phyloP scores from a whole-genome alignment of 2,329 filamentous ascomycete genomes.

The Tolypocladium paradoxum region DNA sequence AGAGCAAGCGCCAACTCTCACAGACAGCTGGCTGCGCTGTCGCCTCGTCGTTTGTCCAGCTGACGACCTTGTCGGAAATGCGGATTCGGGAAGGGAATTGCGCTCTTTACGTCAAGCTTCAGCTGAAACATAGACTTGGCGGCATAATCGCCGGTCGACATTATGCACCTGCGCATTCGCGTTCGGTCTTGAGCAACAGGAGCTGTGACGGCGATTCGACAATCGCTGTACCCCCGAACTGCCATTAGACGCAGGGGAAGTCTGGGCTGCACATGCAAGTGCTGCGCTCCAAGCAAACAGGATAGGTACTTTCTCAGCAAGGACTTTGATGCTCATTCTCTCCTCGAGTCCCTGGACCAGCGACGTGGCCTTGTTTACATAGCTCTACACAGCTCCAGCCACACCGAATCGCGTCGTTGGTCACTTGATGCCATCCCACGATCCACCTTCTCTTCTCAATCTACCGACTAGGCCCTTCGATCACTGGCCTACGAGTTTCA shows the following conservation, averaged over 20 bases:
- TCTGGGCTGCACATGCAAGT: not conserved
- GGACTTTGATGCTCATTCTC: not conserved
- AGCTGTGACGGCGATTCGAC: not conserved
- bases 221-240: not conserved
- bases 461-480: not conserved
- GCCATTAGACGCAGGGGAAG: not conserved
- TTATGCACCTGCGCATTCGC: not conserved
- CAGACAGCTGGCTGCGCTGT: not conserved
- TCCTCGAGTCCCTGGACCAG: not conserved
- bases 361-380: not conserved
- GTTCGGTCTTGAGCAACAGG: not conserved
- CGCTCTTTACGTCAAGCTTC: not conserved
- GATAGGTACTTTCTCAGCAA: not conserved
- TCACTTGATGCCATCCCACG: not conserved
- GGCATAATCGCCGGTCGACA: not conserved
- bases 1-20: not conserved
- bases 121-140: not conserved
- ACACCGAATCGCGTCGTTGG: not conserved
- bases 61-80: not conserved
- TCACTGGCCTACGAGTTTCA: constrained; percentile 4
- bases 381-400: not conserved
- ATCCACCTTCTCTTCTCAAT: not conserved
- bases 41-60: not conserved
- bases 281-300: not conserved
- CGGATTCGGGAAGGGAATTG: not conserved